These are phyloP conservation scores for Arthrobotrys iridis DNA, from an alignment of 2,329 filamentous ascomycete species.

Conservation along the genomic window DNA sequence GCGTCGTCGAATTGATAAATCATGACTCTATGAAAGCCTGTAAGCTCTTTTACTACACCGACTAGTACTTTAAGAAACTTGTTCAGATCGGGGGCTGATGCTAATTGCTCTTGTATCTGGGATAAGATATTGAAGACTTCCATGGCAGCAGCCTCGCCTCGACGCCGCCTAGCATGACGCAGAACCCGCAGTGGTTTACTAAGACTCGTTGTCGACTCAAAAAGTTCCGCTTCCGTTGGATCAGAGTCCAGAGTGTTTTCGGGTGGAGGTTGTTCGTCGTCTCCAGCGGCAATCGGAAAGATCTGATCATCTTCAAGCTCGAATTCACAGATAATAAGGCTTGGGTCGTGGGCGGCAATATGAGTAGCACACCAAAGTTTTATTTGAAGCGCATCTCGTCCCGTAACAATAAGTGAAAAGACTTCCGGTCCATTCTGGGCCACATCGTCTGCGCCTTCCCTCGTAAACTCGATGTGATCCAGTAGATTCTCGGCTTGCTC, in stretches of 20 bases:
- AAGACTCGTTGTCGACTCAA: constrained; percentile 77
- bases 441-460: constrained; percentile 81
- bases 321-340: constrained; percentile 85
- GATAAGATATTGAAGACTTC: constrained; percentile 92
- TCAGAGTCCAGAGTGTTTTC: constrained; percentile 78
- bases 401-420: constrained; percentile 76
- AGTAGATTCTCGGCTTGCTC: constrained; percentile 85
- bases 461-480: constrained; percentile 87
- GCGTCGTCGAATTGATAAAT: constrained; percentile 86
- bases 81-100: constrained; percentile 75
- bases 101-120: constrained; percentile 87
- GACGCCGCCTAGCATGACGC: constrained; percentile 76
- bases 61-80: constrained; percentile 81
- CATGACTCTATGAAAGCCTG: constrained; percentile 91
- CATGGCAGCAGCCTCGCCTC: constrained; percentile 83
- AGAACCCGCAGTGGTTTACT: constrained; percentile 82
- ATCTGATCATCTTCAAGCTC: constrained; percentile 80
- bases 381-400: constrained; percentile 59
- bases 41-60: constrained; percentile 87
- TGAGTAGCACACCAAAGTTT: constrained; percentile 92
- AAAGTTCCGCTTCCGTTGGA: constrained; percentile 77
- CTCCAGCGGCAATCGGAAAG: constrained; percentile 73
- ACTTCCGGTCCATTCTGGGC: constrained; percentile 82
- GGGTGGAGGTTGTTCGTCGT: constrained; percentile 68
- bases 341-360: constrained; percentile 68